Percentiles rank a stretch among this genome's conserved stretches.
Evolutionary conservation across 2,329 filamentous ascomycete species (phyloP).

Genomic region (Saccharata proteae): DNA sequence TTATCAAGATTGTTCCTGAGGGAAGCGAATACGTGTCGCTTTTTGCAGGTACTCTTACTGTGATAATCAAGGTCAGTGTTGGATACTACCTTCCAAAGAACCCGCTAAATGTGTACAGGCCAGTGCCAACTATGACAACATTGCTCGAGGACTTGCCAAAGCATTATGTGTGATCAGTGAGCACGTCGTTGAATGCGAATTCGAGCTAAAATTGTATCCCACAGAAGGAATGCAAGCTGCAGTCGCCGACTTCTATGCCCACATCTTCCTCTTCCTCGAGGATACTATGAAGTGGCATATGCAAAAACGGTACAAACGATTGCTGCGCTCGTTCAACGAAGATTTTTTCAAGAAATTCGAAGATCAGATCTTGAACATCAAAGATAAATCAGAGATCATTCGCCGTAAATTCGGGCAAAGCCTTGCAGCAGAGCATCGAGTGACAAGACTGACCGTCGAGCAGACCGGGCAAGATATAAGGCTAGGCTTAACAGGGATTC

Average conservation of each 20-base stretch:
- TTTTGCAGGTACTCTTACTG: conserved; percentile 12
- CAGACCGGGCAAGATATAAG: too few relatives aligned
- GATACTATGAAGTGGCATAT: conserved; percentile 15
- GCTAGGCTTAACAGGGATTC: too few relatives aligned
- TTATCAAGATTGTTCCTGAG: conserved; percentile 13
- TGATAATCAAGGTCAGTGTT: conserved; percentile 9
- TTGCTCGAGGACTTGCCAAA: conserved; percentile 11
- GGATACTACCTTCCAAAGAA: too few relatives aligned
- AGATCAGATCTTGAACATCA: conserved; percentile 11
- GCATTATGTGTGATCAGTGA: conserved; percentile 14
- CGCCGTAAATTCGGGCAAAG: not conserved
- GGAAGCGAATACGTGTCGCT: conserved; percentile 14
- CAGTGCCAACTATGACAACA: conserved; percentile 14
- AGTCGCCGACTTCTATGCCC: conserved; percentile 13
- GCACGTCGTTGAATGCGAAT: conserved; percentile 11
- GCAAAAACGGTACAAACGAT: conserved; percentile 10
- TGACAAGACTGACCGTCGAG: conserved; percentile 3
- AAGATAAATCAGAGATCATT: conserved; percentile 4
- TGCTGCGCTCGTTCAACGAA: conserved; percentile 12
- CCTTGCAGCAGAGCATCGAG: conserved; percentile 5
- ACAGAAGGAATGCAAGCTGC: conserved; percentile 11
- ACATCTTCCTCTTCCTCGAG: conserved; percentile 15
- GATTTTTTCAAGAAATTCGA: conserved; percentile 13
- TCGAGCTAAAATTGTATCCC: conserved; percentile 11
- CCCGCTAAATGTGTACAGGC: conserved; percentile 9